These are phyloP conservation scores for Beauveria sp. DNA, from an alignment of 2,329 filamentous ascomycete genomes.

Conservation along the genomic window DNA sequence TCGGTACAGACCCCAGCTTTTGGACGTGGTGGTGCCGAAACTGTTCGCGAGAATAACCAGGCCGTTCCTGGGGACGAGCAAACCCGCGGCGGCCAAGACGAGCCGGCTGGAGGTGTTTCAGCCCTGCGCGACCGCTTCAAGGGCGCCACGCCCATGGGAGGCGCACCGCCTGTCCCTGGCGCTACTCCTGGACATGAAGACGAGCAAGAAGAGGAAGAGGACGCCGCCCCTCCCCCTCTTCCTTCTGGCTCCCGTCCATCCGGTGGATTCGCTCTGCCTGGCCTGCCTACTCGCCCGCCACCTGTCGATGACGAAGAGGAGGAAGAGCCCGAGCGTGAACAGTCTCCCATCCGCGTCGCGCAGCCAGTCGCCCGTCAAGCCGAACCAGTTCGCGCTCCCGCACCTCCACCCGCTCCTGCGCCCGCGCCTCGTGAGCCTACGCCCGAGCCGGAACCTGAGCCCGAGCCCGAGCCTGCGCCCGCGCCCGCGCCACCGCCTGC, in stretches of 20 bases:
- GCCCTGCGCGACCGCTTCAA: conserved; percentile 79
- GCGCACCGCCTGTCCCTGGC: conserved; percentile 29
- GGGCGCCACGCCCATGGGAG: conserved; percentile 58
- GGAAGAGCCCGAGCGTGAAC: conserved; percentile 44
- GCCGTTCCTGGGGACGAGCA: conserved; percentile 40
- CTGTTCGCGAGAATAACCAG: conserved; percentile 51
- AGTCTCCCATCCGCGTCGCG: conserved; percentile 77
- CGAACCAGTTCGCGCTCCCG: conserved; percentile 7
- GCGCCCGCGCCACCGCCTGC: conserved; percentile 1
- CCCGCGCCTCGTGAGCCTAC: conserved; percentile 9
- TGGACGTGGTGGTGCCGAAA: conserved; percentile 50
- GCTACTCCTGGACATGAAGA: background rate
- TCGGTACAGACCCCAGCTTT: conserved; percentile 66
- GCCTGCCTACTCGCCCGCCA: conserved; percentile 57
- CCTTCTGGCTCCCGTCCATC: conserved; percentile 63
- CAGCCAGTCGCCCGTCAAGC: conserved; percentile 67
- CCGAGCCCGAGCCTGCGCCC: background rate
- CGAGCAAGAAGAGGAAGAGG: conserved; percentile 23
- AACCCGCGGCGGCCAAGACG: conserved; percentile 38
- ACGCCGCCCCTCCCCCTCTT: conserved; percentile 42
- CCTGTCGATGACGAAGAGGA: conserved; percentile 48
- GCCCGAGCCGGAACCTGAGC: conserved; percentile 5
- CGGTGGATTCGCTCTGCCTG: conserved; percentile 71
- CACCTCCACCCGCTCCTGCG: conserved; percentile 8
- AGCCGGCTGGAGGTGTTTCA: conserved; percentile 57